These are phyloP conservation scores for Candida pseudofarinosa DNA, from an alignment of 805 yeast species.

Conservation along the genomic window DNA sequence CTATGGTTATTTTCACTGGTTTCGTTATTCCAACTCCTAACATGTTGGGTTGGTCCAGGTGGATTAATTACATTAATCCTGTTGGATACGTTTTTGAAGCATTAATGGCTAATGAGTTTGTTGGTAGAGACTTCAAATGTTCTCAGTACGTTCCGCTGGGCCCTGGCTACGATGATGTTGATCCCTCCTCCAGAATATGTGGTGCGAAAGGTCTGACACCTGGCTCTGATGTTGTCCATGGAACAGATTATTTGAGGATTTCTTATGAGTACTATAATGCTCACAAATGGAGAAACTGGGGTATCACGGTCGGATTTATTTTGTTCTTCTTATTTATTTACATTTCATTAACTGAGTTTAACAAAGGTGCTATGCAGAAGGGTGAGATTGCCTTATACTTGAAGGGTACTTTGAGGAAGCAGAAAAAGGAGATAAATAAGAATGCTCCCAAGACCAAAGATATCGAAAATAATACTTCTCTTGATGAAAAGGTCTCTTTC, in stretches of 20 bases:
- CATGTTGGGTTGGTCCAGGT: conserved; percentile 64
- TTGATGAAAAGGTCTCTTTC: conserved; percentile 22
- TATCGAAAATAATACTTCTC: conserved; percentile 14
- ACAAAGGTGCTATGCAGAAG: conserved; percentile 43
- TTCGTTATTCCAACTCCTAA: conserved; percentile 39
- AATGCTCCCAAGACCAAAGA: conserved; percentile 11
- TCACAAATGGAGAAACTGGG: conserved; percentile 81
- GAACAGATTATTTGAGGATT: conserved; percentile 50
- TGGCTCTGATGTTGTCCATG: conserved; percentile 52
- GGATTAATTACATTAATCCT: conserved; percentile 42
- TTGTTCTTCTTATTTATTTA: conserved; percentile 37
- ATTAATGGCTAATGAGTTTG: conserved; percentile 63
- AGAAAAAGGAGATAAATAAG: conserved; percentile 18
- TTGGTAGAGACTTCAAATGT: conserved; percentile 53
- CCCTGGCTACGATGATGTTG: conserved; percentile 40
- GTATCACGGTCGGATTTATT: conserved; percentile 54
- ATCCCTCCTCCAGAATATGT: conserved; percentile 47
- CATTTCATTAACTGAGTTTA: conserved; percentile 31
- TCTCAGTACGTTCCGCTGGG: conserved; percentile 59
- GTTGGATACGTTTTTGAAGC: conserved; percentile 49
- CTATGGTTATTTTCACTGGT: conserved; percentile 54
- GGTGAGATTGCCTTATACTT: conserved; percentile 35
- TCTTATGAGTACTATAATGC: conserved; percentile 49
- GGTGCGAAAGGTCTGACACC: conserved; percentile 55
- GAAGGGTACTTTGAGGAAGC: conserved; percentile 26